These are phyloP conservation scores for Hyaloscypha variabilis DNA, from an alignment of 495 filamentous ascomycete species.

Conservation along the genomic window DNA sequence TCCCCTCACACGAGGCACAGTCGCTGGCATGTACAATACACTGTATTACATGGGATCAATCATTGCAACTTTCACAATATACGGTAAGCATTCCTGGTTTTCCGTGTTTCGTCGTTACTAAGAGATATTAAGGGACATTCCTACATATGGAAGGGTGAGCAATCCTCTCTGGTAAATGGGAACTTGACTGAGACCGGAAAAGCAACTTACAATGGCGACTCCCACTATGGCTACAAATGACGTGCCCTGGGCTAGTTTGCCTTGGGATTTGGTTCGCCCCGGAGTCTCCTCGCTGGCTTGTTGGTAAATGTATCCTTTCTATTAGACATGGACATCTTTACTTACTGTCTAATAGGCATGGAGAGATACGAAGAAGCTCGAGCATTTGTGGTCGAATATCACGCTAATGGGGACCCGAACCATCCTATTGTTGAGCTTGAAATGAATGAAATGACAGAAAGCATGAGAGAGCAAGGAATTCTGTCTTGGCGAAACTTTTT, in stretches of 20 bases:
- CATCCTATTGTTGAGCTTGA: conserved; percentile 58
- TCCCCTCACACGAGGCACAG: conserved; percentile 17
- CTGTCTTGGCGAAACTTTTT: conserved; percentile 42
- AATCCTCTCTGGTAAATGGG: background rate
- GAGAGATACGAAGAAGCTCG: conserved; percentile 51
- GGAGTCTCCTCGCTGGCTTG: conserved; percentile 35
- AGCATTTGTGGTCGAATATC: conserved; percentile 56
- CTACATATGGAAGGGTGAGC: too few relatives aligned
- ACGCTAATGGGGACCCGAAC: conserved; percentile 50
- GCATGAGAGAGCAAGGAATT: conserved; percentile 55
- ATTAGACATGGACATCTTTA: background rate
- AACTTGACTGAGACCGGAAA: conserved; percentile 9
- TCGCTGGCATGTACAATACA: conserved; percentile 42
- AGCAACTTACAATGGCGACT: conserved; percentile 54
- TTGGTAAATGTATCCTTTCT: background rate
- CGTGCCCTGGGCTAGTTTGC: conserved; percentile 43
- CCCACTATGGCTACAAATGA: conserved; percentile 58
- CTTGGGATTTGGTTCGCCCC: conserved; percentile 35
- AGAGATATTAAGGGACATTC: too few relatives aligned
- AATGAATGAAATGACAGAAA: conserved; percentile 52
- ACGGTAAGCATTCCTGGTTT: too few relatives aligned
- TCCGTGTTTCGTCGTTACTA: too few relatives aligned
- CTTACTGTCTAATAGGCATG: conserved; percentile 18
- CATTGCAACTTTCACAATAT: too few relatives aligned
- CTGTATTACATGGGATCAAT: too few relatives aligned